phyloP scores from a whole-genome alignment of 2,329 filamentous ascomycete species.

The Coniochaeta sp. region DNA sequence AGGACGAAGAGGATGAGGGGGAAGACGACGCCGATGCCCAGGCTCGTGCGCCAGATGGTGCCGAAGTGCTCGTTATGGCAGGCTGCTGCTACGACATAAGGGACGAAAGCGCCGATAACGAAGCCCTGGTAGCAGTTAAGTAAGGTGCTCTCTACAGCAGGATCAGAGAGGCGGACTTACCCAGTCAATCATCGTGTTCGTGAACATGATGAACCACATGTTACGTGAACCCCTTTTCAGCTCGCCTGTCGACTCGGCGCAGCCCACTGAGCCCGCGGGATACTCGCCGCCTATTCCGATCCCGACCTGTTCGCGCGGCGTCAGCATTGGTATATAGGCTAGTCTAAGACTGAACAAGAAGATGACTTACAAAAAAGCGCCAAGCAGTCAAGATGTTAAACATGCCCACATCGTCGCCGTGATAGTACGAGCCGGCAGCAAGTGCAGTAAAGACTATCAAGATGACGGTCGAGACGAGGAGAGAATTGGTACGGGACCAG shows the following conservation, averaged over 20 bases:
- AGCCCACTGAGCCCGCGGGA: constrained; percentile 75
- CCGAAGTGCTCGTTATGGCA: constrained; percentile 55
- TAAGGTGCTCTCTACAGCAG: background rate
- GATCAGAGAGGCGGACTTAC: constrained; percentile 2
- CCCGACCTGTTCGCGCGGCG: constrained; percentile 34
- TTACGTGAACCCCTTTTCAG: constrained; percentile 76
- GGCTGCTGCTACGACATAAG: constrained; percentile 51
- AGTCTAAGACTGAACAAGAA: background rate
- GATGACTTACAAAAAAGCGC: constrained; percentile 66
- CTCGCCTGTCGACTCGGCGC: constrained; percentile 77
- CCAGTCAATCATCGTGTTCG: constrained; percentile 77
- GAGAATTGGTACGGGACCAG: constrained; percentile 76
- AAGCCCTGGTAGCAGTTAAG: constrained; percentile 47
- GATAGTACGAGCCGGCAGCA: constrained; percentile 67
- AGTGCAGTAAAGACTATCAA: constrained; percentile 80
- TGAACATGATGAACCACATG: constrained; percentile 86
- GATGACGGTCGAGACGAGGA: constrained; percentile 75
- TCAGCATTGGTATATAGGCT: background rate
- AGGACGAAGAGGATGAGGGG: constrained; percentile 64
- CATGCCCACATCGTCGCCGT: constrained; percentile 61
- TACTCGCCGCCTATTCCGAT: constrained; percentile 80
- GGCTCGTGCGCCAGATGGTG: constrained; percentile 73
- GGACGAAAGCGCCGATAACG: constrained; percentile 71
- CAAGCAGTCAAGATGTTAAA: constrained; percentile 73
- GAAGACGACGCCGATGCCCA: constrained; percentile 74